Base-by-base conservation (phyloP, 805 yeast genomes). In the Pichia exigua region DNA sequence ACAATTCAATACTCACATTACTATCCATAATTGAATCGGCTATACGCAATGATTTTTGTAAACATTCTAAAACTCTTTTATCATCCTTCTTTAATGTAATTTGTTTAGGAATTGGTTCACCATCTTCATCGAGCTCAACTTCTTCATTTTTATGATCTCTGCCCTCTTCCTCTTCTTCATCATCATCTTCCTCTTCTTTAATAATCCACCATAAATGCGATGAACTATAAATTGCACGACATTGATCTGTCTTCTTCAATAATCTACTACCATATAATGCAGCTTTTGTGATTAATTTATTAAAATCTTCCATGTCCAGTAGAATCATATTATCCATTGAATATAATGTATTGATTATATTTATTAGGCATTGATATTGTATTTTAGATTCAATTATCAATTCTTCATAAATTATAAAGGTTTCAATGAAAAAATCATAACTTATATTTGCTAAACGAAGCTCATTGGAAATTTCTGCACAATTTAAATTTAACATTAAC, bases 151-250 rank as follows among this genome's bases (percentile, higher is more conserved):
- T 43, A 18, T 27, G 6, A 17, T 40, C 44, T 21, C 6, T 24
- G 7, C 7, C 45, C 8, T 32, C 45, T 10, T 41, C 42, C 4
- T 21, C 49, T 8, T 32, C 48, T 21, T 42, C 47, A 0, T 30
- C 48, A 7, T 47, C 55, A 13, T 63, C 67, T 35, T 60, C 68
- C 32, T 57, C 55, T 44, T 65, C 76, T 54, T 86, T 90, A 24
- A 84, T 81, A 62, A 92, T 85, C 94, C 95, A 87, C 97, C 97
- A 94, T 46, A 94, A 70, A 67, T 94, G 97, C 1, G 96, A 83
- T 43, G 96, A 91, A 48, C 80, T 68, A 64, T 86, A 88, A 7
- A 90, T 95, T 0, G 96, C 83, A 17, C 97, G 79, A 65, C 97
- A 91, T 67, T 94, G 99, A 62, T 92, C 98, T 38, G 94, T 90